Base-by-base conservation (phyloP, 768 basidiomycete species). In the Leccinum longicurvipes region DNA sequence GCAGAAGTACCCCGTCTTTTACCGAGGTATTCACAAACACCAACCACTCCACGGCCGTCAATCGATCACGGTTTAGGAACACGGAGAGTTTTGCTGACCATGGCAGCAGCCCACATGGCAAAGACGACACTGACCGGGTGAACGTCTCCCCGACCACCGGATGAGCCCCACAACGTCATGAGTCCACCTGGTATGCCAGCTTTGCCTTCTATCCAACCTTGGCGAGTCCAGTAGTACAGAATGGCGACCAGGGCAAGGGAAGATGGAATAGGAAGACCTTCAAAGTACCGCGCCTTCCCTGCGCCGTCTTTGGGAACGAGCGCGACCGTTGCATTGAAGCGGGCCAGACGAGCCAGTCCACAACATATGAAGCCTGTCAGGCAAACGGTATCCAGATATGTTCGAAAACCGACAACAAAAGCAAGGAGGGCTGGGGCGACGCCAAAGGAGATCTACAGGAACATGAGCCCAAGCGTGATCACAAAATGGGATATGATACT, bases 301-400 rank as follows among this genome's bases (percentile, higher is more conserved):
- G 79, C 79, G 7, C 71, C 74, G 67, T 94, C 90, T 72, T 94
- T 95, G 2, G 96, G 96, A 24, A 97, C 80, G 42, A 93, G 77
- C 3, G 97, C 97, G 55, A 97, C 96, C 0, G 97, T 99, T 9
- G 96, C 97, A 72, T 99, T 99, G 81, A 98, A 99, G 41, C 97
- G 86, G 10, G 97, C 97, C 31, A 99, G 87, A 49, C 97, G 88
- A 19, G 97, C 97, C 51, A 99, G 84, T 32, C 97, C 97, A 74
- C 89, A 92, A 68, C 96, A 98, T 63, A 97, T 93, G 72, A 98
- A 99, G 50, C 84, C 82, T 14, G 94, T 85, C 45, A 99, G 80
- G 57, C 86, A 76, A 60, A 95, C 80, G 2, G 89, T 91, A 76
- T 99, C 97, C 56, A 97, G 84, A 59, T 89, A 87, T 11, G 93